Evolutionary conservation across 148 eudicot genomes (phyloP).

Genomic region (Arbutus unedo): DNA sequence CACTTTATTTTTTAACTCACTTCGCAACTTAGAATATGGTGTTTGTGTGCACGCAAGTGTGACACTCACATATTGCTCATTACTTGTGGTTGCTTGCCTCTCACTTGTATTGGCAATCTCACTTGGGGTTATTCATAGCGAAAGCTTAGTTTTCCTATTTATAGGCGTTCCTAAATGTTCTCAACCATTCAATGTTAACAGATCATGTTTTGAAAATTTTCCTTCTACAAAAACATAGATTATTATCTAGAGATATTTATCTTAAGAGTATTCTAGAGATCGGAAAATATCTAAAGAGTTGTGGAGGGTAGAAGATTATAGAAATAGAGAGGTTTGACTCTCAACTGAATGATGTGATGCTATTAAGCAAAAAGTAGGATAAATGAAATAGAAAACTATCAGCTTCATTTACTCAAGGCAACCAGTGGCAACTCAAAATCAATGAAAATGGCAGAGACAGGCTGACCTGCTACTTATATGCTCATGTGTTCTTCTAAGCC

Average conservation of each 20-base stretch:
- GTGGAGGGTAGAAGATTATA: not conserved
- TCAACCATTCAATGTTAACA: not conserved
- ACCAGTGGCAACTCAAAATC: not conserved
- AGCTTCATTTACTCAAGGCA: not conserved
- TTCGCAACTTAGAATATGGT: not conserved
- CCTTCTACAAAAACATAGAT: not conserved
- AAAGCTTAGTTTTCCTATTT: not conserved
- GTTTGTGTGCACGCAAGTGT: not conserved
- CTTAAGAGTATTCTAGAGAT: not conserved
- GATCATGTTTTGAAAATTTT: not conserved
- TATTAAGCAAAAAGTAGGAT: not conserved
- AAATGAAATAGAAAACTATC: not conserved
- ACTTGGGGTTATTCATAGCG: not conserved
- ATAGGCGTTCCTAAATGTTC: not conserved
- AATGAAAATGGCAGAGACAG: not conserved
- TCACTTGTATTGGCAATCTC: not conserved
- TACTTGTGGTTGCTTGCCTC: not conserved
- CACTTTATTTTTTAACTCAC: not conserved
- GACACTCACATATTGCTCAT: not conserved
- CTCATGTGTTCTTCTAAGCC: not conserved
- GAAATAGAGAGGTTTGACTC: not conserved
- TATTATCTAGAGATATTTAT: not conserved
- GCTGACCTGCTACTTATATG: not conserved
- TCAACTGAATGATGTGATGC: not conserved
- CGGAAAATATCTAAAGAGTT: not conserved